Conservation (phyloP, 352 stramenopile species). For the Hyaloperonospora brassicae region DNA sequence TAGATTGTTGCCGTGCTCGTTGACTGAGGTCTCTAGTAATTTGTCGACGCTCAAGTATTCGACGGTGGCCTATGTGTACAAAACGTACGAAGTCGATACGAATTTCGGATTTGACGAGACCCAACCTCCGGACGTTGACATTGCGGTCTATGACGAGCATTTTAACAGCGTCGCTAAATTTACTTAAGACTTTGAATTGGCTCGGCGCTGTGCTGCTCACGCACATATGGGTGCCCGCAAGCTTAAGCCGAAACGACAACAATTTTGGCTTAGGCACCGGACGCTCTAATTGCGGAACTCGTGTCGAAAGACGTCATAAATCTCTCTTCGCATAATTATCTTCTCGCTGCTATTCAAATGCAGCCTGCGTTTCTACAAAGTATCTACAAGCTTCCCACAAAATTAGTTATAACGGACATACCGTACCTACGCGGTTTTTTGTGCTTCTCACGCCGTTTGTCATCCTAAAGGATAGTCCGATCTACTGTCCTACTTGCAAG, state of each 20-base stretch:
- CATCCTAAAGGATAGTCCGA: background rate
- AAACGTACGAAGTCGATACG: background rate
- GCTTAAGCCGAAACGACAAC: background rate
- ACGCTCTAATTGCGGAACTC: background rate
- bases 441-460: background rate
- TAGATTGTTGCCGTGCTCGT: background rate
- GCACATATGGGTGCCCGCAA: background rate
- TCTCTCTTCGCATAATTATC: background rate
- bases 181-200: background rate
- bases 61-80: background rate
- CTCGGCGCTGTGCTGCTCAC: background rate
- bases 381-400: background rate
- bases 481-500: background rate
- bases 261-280: background rate
- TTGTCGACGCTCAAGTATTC: background rate
- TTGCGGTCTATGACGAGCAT: background rate
- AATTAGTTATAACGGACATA: background rate
- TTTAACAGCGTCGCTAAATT: background rate
- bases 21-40: background rate
- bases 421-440: background rate
- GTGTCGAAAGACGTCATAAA: background rate
- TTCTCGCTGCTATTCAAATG: background rate
- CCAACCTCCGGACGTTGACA: background rate
- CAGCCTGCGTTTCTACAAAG: background rate
- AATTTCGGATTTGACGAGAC: background rate